Conservation (phyloP, 345 rosid genomes). For the Hirschfeldia incana region DNA sequence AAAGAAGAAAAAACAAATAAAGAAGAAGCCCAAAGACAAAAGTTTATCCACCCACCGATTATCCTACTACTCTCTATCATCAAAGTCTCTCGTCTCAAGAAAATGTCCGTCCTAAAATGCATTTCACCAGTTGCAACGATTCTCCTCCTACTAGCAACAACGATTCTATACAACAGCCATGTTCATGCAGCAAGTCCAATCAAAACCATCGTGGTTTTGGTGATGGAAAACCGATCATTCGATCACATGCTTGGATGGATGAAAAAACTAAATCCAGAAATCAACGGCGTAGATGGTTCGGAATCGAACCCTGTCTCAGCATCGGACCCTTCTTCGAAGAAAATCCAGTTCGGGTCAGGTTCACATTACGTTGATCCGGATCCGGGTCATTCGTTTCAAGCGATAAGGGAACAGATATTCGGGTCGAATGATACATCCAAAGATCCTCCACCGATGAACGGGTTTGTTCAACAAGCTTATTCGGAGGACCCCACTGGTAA, state of each 20-base stretch:
- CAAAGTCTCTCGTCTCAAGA: conserved; percentile 3
- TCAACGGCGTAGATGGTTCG: conserved; percentile 79
- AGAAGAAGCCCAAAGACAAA: neutral
- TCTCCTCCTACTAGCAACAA: conserved; percentile 16
- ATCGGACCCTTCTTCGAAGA: conserved; percentile 52
- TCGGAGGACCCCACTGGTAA: conserved; percentile 57
- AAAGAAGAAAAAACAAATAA: neutral
- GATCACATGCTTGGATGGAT: conserved; percentile 99
- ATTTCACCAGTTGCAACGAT: conserved; percentile 14
- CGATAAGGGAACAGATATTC: conserved; percentile 82
- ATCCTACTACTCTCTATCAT: neutral
- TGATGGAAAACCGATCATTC: conserved; percentile 94
- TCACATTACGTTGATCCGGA: conserved; percentile 88
- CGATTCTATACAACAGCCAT: conserved; percentile 20
- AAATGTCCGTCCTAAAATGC: conserved; percentile 15
- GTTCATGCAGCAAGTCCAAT: conserved; percentile 48
- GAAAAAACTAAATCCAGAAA: conserved; percentile 83
- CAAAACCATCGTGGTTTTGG: conserved; percentile 70
- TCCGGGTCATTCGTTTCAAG: conserved; percentile 96
- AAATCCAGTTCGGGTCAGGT: conserved; percentile 47
- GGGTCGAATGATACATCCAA: conserved; percentile 65
- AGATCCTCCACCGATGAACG: conserved; percentile 79
- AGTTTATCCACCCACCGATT: neutral
- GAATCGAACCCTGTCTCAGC: conserved; percentile 55
- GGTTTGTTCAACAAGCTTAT: conserved; percentile 80